These are phyloP conservation scores for Firmiana major DNA, from an alignment of 345 rosid genomes.

Conservation along the genomic window DNA sequence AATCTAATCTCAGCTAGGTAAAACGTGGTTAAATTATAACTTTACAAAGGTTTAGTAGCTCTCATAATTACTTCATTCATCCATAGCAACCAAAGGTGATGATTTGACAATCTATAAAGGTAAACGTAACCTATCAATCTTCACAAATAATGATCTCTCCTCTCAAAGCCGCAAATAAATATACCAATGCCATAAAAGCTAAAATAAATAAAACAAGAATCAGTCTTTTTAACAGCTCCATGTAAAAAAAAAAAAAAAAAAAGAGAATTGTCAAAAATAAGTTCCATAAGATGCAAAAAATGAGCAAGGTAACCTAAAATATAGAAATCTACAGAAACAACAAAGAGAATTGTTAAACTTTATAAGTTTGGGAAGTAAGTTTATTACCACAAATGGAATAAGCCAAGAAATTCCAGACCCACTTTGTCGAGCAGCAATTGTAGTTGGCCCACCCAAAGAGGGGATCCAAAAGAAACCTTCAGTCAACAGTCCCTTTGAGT, in stretches of 20 bases:
- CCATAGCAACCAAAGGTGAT: background rate
- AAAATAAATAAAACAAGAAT: background rate
- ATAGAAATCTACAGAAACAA: background rate
- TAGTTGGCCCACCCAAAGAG: conserved; percentile 90
- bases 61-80: background rate
- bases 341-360: background rate
- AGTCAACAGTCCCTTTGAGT: conserved; percentile 68
- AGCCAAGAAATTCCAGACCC: conserved; percentile 98
- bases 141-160: background rate
- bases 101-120: background rate
- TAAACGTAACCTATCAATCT: background rate
- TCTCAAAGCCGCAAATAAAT: background rate
- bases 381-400: conserved; percentile 87
- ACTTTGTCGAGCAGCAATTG: conserved; percentile 95
- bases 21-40: background rate
- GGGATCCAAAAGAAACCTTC: conserved; percentile 99
- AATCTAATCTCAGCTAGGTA: background rate
- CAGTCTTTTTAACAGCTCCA: background rate
- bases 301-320: background rate
- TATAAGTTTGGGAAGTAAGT: conserved; percentile 7
- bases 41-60: background rate
- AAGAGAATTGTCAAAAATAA: background rate
- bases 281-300: background rate
- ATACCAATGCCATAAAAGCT: background rate
- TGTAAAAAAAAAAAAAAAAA: background rate